Evolutionary conservation across 768 basidiomycete genomes (phyloP), one percentile per base, ranked within the genome.

Genomic region (Russula compacta): DNA sequence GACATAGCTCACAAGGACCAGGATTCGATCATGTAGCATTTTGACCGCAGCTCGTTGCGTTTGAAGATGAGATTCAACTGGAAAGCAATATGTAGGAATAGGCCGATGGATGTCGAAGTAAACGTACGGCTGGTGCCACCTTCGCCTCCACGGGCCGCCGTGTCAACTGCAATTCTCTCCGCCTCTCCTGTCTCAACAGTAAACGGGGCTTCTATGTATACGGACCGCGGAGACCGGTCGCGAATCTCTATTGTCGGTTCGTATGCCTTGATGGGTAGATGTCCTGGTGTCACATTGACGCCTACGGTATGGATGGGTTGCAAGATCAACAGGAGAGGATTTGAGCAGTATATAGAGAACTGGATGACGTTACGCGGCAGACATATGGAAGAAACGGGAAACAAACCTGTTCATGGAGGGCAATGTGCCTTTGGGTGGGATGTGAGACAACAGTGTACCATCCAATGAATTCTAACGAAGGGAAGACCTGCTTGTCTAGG

Each of bases 161-260:
- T 95, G 71, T 98, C 95, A 0, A 99, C 97, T 6, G 97, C 97
- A 64, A 99, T 98, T 42, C 97, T 85, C 71, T 99, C 97, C 15
- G 97, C 97, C 74, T 99, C 97, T 38, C 95, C 97, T 0, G 95
- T 98, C 73, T 98, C 95, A 17, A 99, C 87, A 53, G 83, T 86
- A 74, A 86, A 98, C 4, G 87, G 76, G 1, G 87, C 90, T 68
- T 92, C 88, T 48, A 95, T 83, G 68, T 90, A 95, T 11, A 87
- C 85, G 1, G 85, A 83, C 56, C 86, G 84, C 54, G 86, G 83
- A 69, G 78, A 85, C 50, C 87, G 81, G 64, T 90, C 89, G 58
- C 84, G 80, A 46, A 95, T 86, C 71, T 94, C 92, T 44, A 94
- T 81, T 1, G 89, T 87, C 0, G 92, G 88, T 70, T 98, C 95